Evolutionary conservation across 2,329 filamentous ascomycete genomes (phyloP), one percentile per base, ranked within the genome.

Genomic region (Ascosphaera acerosa): DNA sequence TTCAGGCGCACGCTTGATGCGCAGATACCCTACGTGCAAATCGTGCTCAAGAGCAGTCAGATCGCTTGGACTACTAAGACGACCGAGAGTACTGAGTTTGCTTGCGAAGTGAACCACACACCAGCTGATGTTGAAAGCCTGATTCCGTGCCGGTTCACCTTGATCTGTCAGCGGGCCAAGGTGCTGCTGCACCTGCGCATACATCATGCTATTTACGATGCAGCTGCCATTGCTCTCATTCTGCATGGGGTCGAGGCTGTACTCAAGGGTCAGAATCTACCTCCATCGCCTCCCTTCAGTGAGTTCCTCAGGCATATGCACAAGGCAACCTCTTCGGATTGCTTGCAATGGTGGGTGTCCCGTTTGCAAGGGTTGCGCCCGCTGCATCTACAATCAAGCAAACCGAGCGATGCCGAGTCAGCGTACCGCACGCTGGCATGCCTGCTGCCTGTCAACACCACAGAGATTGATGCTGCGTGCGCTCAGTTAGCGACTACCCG

Each of bases 201-300:
- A 41, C 81, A 91, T 41, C 82, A 92, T 50, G 76, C 78, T 2
- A 55, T 91, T 1, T 90, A 91, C 41, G 82, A 92, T 49, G 82
- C 75, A 0, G 68, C 74, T 20, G 78, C 80, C 0, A 73, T 91
- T 42, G 55, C 61, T 1, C 57, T 60, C 6, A 55, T 92, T 0
- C 60, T 84, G 15, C 49, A 63, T 0, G 81, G 91, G 42, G 54
- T 89, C 2, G 69, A 87, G 41, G 46, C 55, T 2, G 37, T 65
- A 3, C 67, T 71, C 19, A 36, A 47, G 1, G 61, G 58, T 0
- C 32, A 50, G 1, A 5, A 41, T 0, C 51, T 87, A 1, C 49
- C 54, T 0, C 37, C 54, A 0, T n/a, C n/a, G n/a, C n/a, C n/a
- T n/a, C n/a, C n/a, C n/a, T n/a, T n/a, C n/a, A n/a, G n/a, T n/a